Conservation (phyloP, 2,329 filamentous ascomycete species). For the Aureobasidium namibiae region DNA sequence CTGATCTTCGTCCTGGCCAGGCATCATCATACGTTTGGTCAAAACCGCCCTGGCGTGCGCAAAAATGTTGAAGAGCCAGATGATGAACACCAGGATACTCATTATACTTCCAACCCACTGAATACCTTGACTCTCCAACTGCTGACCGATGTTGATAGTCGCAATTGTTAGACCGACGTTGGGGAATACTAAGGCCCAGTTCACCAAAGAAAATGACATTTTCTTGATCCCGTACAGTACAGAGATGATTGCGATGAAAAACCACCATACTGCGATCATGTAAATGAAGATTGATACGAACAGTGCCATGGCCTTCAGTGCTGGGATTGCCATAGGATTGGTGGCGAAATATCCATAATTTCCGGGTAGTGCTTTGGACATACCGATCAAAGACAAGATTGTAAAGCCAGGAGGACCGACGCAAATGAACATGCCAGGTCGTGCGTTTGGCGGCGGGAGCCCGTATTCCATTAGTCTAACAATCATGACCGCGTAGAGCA, state of each 20-base stretch:
- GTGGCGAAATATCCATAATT: conserved; percentile 19
- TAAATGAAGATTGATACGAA: conserved; percentile 38
- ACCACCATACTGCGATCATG: conserved; percentile 39
- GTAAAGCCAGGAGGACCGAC: conserved; percentile 36
- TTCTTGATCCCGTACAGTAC: conserved; percentile 16
- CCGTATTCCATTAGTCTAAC: conserved; percentile 33
- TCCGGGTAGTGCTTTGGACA: conserved; percentile 18
- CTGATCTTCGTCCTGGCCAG: conserved; percentile 52
- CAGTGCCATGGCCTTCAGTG: conserved; percentile 20
- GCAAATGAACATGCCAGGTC: conserved; percentile 45
- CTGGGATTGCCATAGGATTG: conserved; percentile 17
- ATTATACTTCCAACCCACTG: conserved; percentile 47
- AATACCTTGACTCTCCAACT: conserved; percentile 43
- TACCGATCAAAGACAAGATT: conserved; percentile 20
- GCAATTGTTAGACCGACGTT: conserved; percentile 57
- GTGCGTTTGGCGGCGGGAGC: conserved; percentile 33
- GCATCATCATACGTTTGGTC: conserved; percentile 46
- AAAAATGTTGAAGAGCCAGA: conserved; percentile 46
- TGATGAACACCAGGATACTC: conserved; percentile 46
- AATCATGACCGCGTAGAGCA: conserved; percentile 37
- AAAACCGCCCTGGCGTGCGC: conserved; percentile 42
- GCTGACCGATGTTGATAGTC: conserved; percentile 46
- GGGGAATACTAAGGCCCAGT: conserved; percentile 57
- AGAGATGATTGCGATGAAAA: conserved; percentile 19
- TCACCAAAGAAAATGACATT: conserved; percentile 34